These are phyloP conservation scores for Periconia digitata DNA, from an alignment of 2,329 filamentous ascomycete genomes.

Conservation along the genomic window DNA sequence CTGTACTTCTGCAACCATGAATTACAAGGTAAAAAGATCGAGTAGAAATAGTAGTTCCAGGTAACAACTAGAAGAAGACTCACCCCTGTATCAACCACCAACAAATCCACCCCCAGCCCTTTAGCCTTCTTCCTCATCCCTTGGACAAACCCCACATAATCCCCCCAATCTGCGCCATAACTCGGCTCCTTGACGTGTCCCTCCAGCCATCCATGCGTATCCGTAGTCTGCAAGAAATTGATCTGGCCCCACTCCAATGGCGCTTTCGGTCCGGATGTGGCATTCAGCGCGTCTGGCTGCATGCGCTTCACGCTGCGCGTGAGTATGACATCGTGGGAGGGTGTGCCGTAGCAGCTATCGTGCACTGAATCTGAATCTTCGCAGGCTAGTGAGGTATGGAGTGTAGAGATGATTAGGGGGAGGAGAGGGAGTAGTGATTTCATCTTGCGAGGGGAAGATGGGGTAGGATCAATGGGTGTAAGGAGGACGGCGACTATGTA, in stretches of 20 bases:
- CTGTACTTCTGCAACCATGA: too few species aligned
- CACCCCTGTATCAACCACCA: constrained; percentile 62
- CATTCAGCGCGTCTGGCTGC: constrained; percentile 48
- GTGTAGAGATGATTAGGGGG: neutral
- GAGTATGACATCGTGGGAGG: constrained; percentile 42
- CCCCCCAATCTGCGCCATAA: constrained; percentile 68
- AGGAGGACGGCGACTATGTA: neutral
- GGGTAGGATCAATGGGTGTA: neutral
- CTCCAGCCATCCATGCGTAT: constrained; percentile 64
- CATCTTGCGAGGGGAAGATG: too few species aligned
- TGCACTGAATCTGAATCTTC: constrained; percentile 30
- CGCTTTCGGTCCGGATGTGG: constrained; percentile 38
- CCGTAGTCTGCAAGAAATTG: constrained; percentile 67
- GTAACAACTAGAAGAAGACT: constrained; percentile 8
- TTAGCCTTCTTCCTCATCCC: constrained; percentile 62
- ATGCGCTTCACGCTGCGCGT: constrained; percentile 47
- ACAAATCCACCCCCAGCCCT: constrained; percentile 59
- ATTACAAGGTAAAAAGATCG: too few species aligned
- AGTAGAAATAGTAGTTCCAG: too few species aligned
- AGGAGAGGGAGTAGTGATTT: neutral
- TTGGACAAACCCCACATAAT: constrained; percentile 62
- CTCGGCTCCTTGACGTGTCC: constrained; percentile 64
- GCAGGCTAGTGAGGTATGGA: constrained; percentile 21
- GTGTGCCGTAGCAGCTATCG: constrained; percentile 43
- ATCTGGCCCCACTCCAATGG: constrained; percentile 64